Conservation (phyloP, 495 filamentous ascomycete genomes). For the Collariella sp. region DNA sequence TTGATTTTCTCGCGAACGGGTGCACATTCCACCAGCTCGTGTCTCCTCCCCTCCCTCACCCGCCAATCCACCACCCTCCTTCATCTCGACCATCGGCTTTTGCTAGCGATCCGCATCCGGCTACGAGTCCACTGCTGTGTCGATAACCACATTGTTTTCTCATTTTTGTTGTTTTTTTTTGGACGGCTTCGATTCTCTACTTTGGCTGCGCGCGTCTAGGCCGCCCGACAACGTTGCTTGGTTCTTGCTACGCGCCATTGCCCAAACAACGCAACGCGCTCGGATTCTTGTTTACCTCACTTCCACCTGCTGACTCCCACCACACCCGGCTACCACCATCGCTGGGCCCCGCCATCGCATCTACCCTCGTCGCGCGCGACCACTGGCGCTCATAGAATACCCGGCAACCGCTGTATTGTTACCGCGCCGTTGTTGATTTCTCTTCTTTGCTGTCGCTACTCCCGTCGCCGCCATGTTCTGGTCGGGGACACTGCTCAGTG, state of each 20-base stretch:
- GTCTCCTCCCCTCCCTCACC: constrained; percentile 10
- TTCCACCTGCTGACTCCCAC: constrained; percentile 6
- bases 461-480: constrained; percentile 75
- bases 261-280: constrained; percentile 33
- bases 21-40: constrained; percentile 5
- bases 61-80: constrained; percentile 10
- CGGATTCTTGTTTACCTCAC: constrained; percentile 32
- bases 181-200: constrained; percentile 8
- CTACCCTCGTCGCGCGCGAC: not conserved
- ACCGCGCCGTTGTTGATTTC: constrained; percentile 20
- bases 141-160: not conserved
- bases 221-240: not conserved
- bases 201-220: constrained; percentile 11
- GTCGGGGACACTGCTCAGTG: constrained; percentile 88
- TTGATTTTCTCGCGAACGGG: constrained; percentile 12
- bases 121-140: constrained; percentile 14
- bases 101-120: constrained; percentile 18
- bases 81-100: constrained; percentile 15
- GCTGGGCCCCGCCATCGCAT: constrained; percentile 5
- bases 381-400: constrained; percentile 2
- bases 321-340: too few relatives aligned
- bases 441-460: constrained; percentile 28
- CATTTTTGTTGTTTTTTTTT: not conserved
- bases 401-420: constrained; percentile 19
- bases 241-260: constrained; percentile 17